These are phyloP conservation scores for Ochetophila trinervis DNA, from an alignment of 306 rosid genomes.

Conservation along the genomic window DNA sequence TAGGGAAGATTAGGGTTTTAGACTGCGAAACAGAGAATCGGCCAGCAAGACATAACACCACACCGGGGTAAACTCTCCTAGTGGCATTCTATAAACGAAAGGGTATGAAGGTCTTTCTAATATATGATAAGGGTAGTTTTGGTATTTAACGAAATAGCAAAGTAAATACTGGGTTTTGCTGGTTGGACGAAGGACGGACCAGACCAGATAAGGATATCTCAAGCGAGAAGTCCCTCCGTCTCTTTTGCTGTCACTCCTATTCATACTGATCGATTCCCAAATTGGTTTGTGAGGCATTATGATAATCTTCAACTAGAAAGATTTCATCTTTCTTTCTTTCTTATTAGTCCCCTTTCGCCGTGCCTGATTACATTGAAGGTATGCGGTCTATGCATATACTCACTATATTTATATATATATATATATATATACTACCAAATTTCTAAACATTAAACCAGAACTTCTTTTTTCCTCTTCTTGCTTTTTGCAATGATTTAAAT, in stretches of 20 bases:
- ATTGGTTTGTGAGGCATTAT: background rate
- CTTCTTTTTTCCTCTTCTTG: background rate
- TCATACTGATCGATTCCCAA: constrained; percentile 10
- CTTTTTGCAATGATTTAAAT: background rate
- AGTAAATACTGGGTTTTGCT: background rate
- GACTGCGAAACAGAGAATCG: background rate
- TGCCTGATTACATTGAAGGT: constrained; percentile 20
- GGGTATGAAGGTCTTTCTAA: background rate
- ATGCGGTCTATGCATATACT: background rate
- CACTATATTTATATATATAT: background rate
- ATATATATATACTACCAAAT: background rate
- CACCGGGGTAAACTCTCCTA: too few relatives aligned
- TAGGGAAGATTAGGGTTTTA: background rate
- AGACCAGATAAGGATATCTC: constrained; percentile 18
- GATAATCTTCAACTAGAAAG: constrained; percentile 1
- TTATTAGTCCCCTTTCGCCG: background rate
- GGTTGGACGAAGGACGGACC: background rate
- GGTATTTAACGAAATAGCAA: background rate
- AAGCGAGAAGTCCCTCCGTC: background rate
- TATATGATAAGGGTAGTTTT: background rate
- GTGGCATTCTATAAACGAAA: background rate
- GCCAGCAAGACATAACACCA: background rate
- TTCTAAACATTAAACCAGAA: background rate
- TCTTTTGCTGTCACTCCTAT: background rate
- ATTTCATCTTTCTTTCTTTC: constrained; percentile 2